Base-by-base conservation (phyloP, 805 yeast species). In the Scheffersomyces stipitis region DNA sequence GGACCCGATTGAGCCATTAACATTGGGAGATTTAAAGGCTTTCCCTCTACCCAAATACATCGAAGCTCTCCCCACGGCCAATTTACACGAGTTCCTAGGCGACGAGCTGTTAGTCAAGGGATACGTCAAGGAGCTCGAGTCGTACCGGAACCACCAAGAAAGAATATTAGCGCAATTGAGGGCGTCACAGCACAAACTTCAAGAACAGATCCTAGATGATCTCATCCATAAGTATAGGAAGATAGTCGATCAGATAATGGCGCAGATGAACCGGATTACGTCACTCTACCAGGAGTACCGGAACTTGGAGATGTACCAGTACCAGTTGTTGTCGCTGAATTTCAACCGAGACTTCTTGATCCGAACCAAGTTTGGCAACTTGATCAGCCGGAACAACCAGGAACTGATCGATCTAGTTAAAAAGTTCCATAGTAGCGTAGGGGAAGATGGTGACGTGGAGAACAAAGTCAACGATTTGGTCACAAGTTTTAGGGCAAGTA, bases 271-370 rank as follows among this genome's bases (percentile, higher is more conserved):
- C 9, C 40, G 48, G 13, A 45, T 66, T n/a, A 52, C 53, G 15
- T 34, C 36, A 10, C 41, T 56, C 4, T 62, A 62, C 42, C 52
- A 49, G 18, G 65, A 67, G 41, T 69, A 65, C 44, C 40, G 54
- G 15, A 51, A 52, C 36, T 45, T 64, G 30, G 72, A 69, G 40
- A 58, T 65, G 10, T 48, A 42, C 23, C 73, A 68, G 50, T 66
- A 66, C 51, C 66, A 65, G 42, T 52, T 66, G 18, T 49, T 67
- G 15, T 56, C 68, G 22, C 40, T 64, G 26, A 68, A 62, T 40
- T 69, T 56, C 48, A 64, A 65, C 46, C 59, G 51, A 27, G 62
- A 56, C 28, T 48, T 52, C 20, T 48, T 58, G 30, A 53, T 62
- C 40, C 58, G 56, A 31, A 45, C 51, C 12, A 63, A 61, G 45